Evolutionary conservation across 75 land plant species (phyloP), one percentile per base, ranked within the genome.

Genomic region (Picea glauca): DNA sequence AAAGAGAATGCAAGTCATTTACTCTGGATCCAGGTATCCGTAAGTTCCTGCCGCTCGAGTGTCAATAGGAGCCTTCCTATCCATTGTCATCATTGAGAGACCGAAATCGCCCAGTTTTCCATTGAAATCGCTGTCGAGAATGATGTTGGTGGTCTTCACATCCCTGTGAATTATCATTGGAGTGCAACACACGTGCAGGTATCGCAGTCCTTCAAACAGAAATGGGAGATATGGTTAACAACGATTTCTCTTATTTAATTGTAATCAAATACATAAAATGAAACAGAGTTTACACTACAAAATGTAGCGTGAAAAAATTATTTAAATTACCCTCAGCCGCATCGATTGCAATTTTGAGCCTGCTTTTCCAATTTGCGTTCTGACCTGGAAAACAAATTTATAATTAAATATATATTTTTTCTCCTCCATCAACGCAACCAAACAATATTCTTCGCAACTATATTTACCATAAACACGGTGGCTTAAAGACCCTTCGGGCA

Each of bases 31-130:
- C 50, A 72, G 21, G 13, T 82, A 82, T 56, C 83, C 83, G 13
- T 12, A 76, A 21, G 72, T 83, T 62, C 83, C 60, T 62, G 14
- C 74, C 30, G 74, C 77, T 3, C 15, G 14, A 56, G 65, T 76
- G 5, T 13, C 1, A 1, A 59, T 35, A 8, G 84, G 50, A 21
- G 68, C 62, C 17, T 57, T 84, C 2, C 14, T 58, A 14, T 73
- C 77, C 7, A 66, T 33, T 13, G 32, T 23, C 21, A 54, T 35
- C 54, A 56, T 83, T 31, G 68, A 83, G 33, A 83, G 67, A 58
- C 84, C 84, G 15, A 80, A 83, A 74, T 74, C 84, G 12, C 84
- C 73, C 0, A 83, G 58, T 83, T 83, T 83, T 14, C 77, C 78
- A 60, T 58, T 57, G 40, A 58, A 17, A 32, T 63, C 23, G 23